Percentiles rank a stretch among this genome's conserved stretches.
Conservation (phyloP, 345 rosid species). For the Arabidopsis suecica region DNA sequence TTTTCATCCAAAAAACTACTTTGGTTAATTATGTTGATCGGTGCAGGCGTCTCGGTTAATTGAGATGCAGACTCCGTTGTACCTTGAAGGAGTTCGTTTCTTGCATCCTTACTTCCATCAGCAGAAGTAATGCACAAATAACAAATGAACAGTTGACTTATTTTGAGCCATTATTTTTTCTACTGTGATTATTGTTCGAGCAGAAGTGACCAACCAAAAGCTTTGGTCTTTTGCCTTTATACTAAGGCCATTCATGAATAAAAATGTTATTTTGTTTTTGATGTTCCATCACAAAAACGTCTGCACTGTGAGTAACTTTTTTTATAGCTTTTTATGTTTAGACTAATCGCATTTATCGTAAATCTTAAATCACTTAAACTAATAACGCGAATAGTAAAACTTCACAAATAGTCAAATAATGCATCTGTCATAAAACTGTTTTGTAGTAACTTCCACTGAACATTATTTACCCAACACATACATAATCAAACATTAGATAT, state of each 20-base stretch:
- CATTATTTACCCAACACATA: neutral
- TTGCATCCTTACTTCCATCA: slow-evolving; percentile 75
- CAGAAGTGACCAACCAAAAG: slow-evolving; percentile 10
- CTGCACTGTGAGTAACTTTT: neutral
- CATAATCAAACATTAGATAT: neutral
- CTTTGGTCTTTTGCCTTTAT: slow-evolving; percentile 11
- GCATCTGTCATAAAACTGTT: no score
- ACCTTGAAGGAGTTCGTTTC: slow-evolving; percentile 69
- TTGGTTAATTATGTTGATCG: slow-evolving; percentile 14
- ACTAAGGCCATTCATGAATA: slow-evolving; percentile 15
- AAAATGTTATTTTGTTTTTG: neutral
- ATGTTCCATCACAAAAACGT: neutral
- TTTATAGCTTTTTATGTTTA: neutral
- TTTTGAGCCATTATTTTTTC: neutral
- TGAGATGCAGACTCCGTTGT: slow-evolving; percentile 86
- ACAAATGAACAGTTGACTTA: neutral
- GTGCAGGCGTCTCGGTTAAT: slow-evolving; percentile 84
- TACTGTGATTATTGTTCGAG: slow-evolving; percentile 10
- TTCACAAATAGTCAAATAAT: no score
- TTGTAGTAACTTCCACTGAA: neutral
- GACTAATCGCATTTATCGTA: neutral
- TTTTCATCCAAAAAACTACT: neutral
- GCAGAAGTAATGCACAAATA: slow-evolving; percentile 30
- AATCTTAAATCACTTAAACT: no score
- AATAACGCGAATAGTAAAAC: no score